Base-by-base conservation (phyloP, 2,329 filamentous ascomycete genomes). In the Botrytis galanthina region DNA sequence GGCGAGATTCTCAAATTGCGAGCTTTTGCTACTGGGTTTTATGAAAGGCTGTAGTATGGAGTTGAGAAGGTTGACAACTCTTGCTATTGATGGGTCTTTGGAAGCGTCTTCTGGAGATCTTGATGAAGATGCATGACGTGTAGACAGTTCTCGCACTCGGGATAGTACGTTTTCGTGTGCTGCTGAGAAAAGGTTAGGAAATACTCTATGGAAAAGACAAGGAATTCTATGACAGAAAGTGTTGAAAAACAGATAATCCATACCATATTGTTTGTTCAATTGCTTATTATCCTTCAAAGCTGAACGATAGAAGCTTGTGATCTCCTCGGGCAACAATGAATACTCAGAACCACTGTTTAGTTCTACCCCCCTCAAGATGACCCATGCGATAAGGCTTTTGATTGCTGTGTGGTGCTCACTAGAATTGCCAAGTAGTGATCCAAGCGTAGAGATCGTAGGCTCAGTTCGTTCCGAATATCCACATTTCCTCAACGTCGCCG, bases 1-100 rank as follows among this genome's bases (percentile, higher is more conserved):
- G 16, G 57, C 51, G 20, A 74, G 73, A 22, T 74, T 74, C 7
- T 63, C 66, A 12, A 60, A 66, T 70, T 59, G 68, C 7, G 54
- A 61, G 12, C 16, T 32, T 44, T 29, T 48, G n/a, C 26, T 60
- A 26, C 18, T 37, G 22, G 63, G 22, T 18, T 51, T 35, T 22
- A 37, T 37, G 39, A 73, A 68, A 29, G 71, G 71, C 12, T 37
- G 29, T 1, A 73, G 35, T 29, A 61, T 22, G 8, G n/a, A 37
- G 29, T 68, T 73, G 18, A 73, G 20, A 20, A 60, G 37, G 1
- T 66, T 51, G 32, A 59, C 26, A 9, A 67, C 35, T n/a, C 7
- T 42, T 29, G 18, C 35, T n/a, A 64, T 59, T 16, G 46, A 37
- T n/a, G n/a, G 35, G 12, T 29, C 10, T 51, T n/a, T 51, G 10